phyloP scores from a whole-genome alignment of 2,329 filamentous ascomycete species.

The Pseudogymnoascus verrucosus region DNA sequence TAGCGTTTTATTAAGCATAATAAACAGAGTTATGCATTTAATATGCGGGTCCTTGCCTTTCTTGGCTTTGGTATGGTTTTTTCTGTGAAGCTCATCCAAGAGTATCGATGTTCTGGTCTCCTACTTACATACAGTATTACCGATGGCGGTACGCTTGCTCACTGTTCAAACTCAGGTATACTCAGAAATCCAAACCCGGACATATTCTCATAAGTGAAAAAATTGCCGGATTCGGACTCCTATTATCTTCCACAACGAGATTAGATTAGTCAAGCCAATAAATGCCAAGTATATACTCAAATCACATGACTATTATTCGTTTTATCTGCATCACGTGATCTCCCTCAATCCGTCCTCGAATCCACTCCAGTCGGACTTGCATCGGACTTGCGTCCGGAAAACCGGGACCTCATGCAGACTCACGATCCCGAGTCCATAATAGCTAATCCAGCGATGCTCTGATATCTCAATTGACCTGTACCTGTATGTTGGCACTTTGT shows the following conservation, averaged over 20 bases:
- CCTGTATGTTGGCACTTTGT: neutral
- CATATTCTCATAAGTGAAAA: neutral
- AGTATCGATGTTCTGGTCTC: neutral
- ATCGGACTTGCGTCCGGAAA: constrained; percentile 4
- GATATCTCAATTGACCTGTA: neutral
- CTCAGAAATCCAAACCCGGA: neutral
- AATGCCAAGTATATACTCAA: neutral
- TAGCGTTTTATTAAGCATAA: neutral
- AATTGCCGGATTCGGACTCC: neutral
- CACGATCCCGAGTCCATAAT: constrained; percentile 1
- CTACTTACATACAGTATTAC: too few relatives aligned
- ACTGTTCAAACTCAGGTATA: neutral
- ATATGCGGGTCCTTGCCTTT: neutral
- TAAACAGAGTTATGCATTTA: neutral
- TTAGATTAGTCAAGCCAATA: neutral
- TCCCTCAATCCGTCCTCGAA: neutral
- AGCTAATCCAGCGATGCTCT: neutral
- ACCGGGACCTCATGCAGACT: constrained; percentile 6
- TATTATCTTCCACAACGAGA: neutral
- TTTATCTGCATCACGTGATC: neutral
- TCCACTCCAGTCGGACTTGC: constrained; percentile 5
- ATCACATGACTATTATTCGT: neutral
- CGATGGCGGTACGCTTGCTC: neutral
- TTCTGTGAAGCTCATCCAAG: neutral
- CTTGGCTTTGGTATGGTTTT: neutral